A percentile compares a stretch with the other conserved stretches of the same genome.
These are phyloP conservation scores for Eutrema yunnanense DNA, from an alignment of 345 rosid species.

Conservation along the genomic window DNA sequence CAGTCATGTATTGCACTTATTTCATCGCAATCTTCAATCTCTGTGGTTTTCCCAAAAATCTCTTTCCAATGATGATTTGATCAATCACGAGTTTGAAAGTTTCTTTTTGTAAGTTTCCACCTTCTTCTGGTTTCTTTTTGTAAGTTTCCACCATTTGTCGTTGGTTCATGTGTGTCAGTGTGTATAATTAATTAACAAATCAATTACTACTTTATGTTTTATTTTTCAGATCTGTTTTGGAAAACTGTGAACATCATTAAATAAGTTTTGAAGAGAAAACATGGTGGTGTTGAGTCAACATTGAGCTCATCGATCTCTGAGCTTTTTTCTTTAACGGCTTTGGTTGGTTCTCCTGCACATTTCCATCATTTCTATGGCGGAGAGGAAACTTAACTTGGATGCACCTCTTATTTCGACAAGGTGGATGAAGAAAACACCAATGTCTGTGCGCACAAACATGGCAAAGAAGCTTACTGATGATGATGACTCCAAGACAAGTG, in stretches of 20 bases:
- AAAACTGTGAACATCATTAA: constrained; percentile 14
- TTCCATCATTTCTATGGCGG: constrained; percentile 38
- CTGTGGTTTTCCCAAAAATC: neutral
- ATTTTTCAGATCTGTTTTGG: constrained; percentile 30
- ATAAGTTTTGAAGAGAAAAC: neutral
- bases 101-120: constrained; percentile 21
- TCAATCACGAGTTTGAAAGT: neutral
- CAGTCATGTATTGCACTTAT: neutral
- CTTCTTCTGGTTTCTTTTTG: constrained; percentile 8
- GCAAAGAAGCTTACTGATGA: constrained; percentile 20
- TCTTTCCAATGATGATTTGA: neutral
- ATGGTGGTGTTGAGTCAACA: neutral
- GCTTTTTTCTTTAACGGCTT: constrained; percentile 11
- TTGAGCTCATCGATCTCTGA: neutral
- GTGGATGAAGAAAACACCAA: constrained; percentile 34
- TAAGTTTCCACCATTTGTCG: constrained; percentile 17
- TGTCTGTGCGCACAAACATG: constrained; percentile 33
- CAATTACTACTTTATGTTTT: neutral
- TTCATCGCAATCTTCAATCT: neutral
- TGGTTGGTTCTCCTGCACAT: neutral
- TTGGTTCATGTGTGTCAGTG: constrained; percentile 24
- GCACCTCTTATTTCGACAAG: constrained; percentile 74
- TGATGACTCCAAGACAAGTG: constrained; percentile 20
- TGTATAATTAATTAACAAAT: neutral
- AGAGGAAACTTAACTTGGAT: constrained; percentile 60